Evolutionary conservation across 2,329 filamentous ascomycete genomes (phyloP).

Genomic region (Pseudocercospora vitis): DNA sequence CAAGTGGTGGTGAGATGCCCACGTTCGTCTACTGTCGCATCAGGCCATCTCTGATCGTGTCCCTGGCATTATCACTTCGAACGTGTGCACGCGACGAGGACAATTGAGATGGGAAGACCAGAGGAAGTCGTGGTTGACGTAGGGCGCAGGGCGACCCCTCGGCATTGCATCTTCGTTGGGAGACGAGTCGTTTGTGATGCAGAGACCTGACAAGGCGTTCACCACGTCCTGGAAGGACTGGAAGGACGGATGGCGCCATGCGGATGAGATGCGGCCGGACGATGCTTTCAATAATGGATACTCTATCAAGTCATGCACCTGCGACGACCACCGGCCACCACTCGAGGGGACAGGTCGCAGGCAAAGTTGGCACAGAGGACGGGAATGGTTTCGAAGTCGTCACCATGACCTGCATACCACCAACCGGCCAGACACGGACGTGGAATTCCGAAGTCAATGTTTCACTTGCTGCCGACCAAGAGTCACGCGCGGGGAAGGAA

Average conservation of each 20-base stretch:
- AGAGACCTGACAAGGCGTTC: neutral
- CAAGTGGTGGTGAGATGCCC: too few species aligned
- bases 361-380: neutral
- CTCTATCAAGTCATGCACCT: conserved; percentile 1
- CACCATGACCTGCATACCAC: conserved; percentile 7
- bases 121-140: neutral
- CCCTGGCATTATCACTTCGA: too few species aligned
- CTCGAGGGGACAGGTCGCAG: conserved; percentile 4
- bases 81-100: too few species aligned
- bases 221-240: neutral
- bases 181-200: neutral
- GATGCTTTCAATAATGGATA: neutral
- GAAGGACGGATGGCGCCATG: too few species aligned
- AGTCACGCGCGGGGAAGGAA: too few species aligned
- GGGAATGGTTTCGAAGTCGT: conserved; percentile 6
- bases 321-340: neutral
- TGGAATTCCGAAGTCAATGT: neutral
- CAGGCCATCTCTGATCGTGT: too few species aligned
- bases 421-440: neutral
- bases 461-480: neutral
- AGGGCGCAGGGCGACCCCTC: neutral
- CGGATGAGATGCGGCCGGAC: neutral
- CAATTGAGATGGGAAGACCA: too few species aligned
- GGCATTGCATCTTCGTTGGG: neutral
- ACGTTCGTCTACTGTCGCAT: too few species aligned